Evolutionary conservation across 805 yeast genomes (phyloP).

Genomic region (Sugiyamaella marilandica): DNA sequence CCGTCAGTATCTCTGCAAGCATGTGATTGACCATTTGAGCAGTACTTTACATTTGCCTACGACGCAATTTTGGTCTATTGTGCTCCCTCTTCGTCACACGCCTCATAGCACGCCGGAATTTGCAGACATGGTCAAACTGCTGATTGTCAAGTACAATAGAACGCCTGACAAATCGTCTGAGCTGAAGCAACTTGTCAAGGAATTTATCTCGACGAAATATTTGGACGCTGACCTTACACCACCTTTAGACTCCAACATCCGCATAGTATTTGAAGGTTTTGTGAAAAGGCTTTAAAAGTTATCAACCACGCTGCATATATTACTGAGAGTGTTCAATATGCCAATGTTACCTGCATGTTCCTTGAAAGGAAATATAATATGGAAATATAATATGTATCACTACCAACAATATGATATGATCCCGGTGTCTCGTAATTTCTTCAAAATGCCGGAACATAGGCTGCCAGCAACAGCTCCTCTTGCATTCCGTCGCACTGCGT

Average conservation of each 20-base stretch:
- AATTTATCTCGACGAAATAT: slow-evolving; percentile 22
- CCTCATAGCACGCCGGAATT: slow-evolving; percentile 40
- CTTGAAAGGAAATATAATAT: too few species aligned
- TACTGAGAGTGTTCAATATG: too few species aligned
- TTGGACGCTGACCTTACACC: slow-evolving; percentile 2
- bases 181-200: slow-evolving; percentile 25
- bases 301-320: too few species aligned
- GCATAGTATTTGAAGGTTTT: slow-evolving; percentile 7
- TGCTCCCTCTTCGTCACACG: slow-evolving; percentile 60
- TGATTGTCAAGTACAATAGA: slow-evolving; percentile 61
- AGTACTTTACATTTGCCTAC: slow-evolving; percentile 34
- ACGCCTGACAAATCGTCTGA: slow-evolving; percentile 14
- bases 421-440: too few species aligned
- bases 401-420: too few species aligned
- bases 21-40: slow-evolving; percentile 52
- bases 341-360: too few species aligned
- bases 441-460: too few species aligned
- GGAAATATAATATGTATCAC: too few species aligned
- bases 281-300: neutral
- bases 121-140: slow-evolving; percentile 57
- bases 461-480: too few species aligned
- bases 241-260: slow-evolving; percentile 5
- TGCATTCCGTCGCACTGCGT: too few species aligned
- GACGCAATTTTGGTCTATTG: slow-evolving; percentile 35
- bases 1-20: slow-evolving; percentile 60